Conservation (phyloP, 2,329 filamentous ascomycete species). For the Stemphylium beticola region DNA sequence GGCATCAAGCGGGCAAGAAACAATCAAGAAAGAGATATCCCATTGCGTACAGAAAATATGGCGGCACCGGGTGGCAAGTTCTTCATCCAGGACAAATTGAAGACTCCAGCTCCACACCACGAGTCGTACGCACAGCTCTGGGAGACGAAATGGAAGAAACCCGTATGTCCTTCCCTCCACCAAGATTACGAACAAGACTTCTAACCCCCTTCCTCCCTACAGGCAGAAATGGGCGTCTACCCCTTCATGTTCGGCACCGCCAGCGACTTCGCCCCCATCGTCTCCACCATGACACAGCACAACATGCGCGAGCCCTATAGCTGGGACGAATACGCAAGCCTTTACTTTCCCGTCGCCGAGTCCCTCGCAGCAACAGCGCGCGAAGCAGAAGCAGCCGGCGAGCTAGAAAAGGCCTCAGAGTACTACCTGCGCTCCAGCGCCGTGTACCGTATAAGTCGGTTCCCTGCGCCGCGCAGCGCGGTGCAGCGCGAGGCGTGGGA, state of each 20-base stretch:
- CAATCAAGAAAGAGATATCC: neutral
- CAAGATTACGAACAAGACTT: neutral
- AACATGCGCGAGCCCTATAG: constrained; percentile 69
- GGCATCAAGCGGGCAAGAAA: neutral
- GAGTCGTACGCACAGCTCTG: constrained; percentile 61
- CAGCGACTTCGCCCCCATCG: constrained; percentile 73
- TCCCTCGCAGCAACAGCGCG: constrained; percentile 62
- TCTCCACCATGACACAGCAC: constrained; percentile 65
- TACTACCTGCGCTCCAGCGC: constrained; percentile 64
- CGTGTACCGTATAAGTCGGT: constrained; percentile 75
- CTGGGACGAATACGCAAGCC: constrained; percentile 67
- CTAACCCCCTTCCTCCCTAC: neutral
- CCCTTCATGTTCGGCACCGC: constrained; percentile 75
- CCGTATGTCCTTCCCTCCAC: constrained; percentile 53
- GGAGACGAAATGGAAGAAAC: constrained; percentile 78
- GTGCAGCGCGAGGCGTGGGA: constrained; percentile 68
- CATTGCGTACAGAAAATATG: constrained; percentile 35
- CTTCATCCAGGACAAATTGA: constrained; percentile 56
- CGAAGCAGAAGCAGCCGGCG: constrained; percentile 56
- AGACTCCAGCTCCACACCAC: constrained; percentile 53
- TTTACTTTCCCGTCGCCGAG: constrained; percentile 66
- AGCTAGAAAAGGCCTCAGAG: constrained; percentile 62
- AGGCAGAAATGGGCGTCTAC: constrained; percentile 65
- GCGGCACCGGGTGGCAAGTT: constrained; percentile 51
- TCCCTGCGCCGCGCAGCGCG: constrained; percentile 61